Evolutionary conservation across 2,329 filamentous ascomycete genomes (phyloP), one percentile per base, ranked within the genome.

Genomic region (Alternaria arborescens): DNA sequence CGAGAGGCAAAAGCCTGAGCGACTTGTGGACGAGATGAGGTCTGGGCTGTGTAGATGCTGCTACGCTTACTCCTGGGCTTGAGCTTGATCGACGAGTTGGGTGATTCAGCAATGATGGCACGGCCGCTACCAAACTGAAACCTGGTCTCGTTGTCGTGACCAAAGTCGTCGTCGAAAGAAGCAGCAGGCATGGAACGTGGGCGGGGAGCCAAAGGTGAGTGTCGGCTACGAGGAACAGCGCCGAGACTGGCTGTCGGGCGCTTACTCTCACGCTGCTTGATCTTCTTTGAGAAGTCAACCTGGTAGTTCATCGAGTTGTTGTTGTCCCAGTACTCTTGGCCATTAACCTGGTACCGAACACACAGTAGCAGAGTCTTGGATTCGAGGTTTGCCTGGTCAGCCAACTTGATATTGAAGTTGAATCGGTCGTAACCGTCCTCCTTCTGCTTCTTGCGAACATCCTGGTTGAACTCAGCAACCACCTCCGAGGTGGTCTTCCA

Each of bases 401-500:
- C 90, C 59, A 99, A 81, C 82, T 94, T 94, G 83, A 99, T 96
- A 78, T 88, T 92, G 80, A 99, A 99, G 74, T 89, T 92, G 82
- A 99, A 99, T 40, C 92, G 88, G 77, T 99, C 95, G 70, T 90
- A 90, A 48, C 90, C 88, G 69, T 90, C 85, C 22, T 87, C 82
- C 4, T 82, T 82, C 42, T 90, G 87, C 68, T 87, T 87, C 28
- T 88, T 87, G 43, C 88, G 87, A 46, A 94, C 86, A 79, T 95
- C 91, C 63, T 91, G 87, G 76, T 89, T 90, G 81, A 88, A 99
- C 71, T 97, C 93, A n/a, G 92, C 94, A 38, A 86, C 85, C 2
- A 98, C 91, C 77, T 99, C 95, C 0, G 95, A 99, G 0, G 94
- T 96, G 0, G 95, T 99, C 85, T 97, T 97, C 95, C 95, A 99